Conservation (phyloP, 306 rosid genomes). For the Arachis stenosperma region DNA sequence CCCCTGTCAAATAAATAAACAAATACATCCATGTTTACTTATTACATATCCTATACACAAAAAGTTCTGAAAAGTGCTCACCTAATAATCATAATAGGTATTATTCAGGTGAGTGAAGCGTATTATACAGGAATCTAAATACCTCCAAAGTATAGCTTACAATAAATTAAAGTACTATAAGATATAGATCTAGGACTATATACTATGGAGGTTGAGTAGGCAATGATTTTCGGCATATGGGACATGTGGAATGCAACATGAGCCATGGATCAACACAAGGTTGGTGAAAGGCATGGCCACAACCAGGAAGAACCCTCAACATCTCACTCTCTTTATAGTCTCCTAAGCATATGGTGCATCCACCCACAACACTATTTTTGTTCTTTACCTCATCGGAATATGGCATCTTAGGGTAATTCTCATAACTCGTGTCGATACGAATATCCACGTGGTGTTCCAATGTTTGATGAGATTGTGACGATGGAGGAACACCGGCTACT, state of each 20-base stretch:
- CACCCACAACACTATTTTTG: neutral
- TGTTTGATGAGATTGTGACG: neutral
- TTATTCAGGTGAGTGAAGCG: no score
- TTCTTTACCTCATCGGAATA: constrained; percentile 34
- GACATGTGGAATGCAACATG: constrained; percentile 50
- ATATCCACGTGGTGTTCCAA: neutral
- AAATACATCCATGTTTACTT: no score
- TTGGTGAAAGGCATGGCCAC: constrained; percentile 51
- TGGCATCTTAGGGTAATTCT: constrained; percentile 35
- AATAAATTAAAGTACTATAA: neutral
- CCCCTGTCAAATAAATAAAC: no score
- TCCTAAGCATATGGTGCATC: constrained; percentile 58
- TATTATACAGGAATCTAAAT: no score
- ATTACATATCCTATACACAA: no score
- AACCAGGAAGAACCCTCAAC: constrained; percentile 50
- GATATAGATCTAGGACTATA: neutral
- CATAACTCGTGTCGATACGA: constrained; percentile 28
- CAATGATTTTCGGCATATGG: constrained; percentile 49
- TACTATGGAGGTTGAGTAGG: neutral
- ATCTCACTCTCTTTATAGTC: constrained; percentile 54
- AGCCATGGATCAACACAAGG: constrained; percentile 60
- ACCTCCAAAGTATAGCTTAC: no score
- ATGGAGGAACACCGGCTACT: neutral
- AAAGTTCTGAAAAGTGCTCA: no score
- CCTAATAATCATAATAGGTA: no score